Percentiles rank a stretch among this genome's conserved stretches.
Evolutionary conservation across 805 yeast species (phyloP).

Genomic region (Peterozyma xylosa): DNA sequence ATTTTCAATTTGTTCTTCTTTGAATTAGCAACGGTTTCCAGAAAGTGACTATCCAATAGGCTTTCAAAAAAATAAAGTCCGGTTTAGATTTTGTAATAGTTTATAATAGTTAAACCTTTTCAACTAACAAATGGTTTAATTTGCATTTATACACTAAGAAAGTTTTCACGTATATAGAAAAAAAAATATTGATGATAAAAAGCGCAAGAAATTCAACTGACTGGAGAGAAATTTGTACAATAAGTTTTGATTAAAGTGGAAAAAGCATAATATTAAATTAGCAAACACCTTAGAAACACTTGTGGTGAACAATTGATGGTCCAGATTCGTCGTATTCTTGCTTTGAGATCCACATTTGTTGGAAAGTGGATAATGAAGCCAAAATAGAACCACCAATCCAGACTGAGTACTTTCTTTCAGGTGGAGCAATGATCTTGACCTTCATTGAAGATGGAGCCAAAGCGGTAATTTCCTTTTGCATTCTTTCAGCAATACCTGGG

Average conservation of each 20-base stretch:
- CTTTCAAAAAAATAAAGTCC: too few relatives aligned
- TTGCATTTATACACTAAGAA: neutral
- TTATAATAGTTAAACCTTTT: neutral
- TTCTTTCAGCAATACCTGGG: conserved; percentile 99
- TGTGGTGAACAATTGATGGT: conserved; percentile 97
- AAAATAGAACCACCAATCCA: conserved; percentile 99
- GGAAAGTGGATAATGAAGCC: conserved; percentile 98
- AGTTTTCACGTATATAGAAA: too few relatives aligned
- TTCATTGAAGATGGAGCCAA: conserved; percentile 99
- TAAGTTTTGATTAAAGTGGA: neutral
- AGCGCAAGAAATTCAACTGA: too few relatives aligned
- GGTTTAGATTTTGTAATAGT: too few relatives aligned
- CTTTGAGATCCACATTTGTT: conserved; percentile 99
- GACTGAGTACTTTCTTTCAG: conserved; percentile 98
- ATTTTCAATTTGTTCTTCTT: too few relatives aligned
- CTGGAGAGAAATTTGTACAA: too few relatives aligned
- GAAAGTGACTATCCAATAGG: too few relatives aligned
- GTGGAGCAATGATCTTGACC: conserved; percentile 99
- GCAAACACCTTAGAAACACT: conserved; percentile 62
- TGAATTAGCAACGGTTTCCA: too few relatives aligned
- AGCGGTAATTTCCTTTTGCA: conserved; percentile 99
- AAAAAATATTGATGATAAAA: too few relatives aligned
- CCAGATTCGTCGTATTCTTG: conserved; percentile 99
- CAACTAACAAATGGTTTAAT: neutral
- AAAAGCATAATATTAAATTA: neutral